Evolutionary conservation across 495 filamentous ascomycete genomes (phyloP), one percentile per base, ranked within the genome.

Genomic region (Trichocladium antarcticum): DNA sequence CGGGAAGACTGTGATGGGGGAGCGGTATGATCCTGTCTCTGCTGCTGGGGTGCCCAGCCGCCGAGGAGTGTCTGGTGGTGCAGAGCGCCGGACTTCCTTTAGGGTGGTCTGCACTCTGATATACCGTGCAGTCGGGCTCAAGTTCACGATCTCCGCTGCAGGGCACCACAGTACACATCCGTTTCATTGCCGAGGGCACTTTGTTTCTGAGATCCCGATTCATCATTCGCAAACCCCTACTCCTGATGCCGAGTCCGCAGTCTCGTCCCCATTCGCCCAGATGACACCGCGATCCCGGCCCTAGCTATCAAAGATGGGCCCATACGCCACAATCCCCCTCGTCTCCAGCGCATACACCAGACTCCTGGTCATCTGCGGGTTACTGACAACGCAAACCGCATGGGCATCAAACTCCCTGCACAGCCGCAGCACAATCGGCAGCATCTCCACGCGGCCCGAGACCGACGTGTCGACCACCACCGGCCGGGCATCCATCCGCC

Each of bases 251-350:
- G n/a, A n/a, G n/a, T n/a, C n/a, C n/a, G n/a, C n/a, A n/a, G n/a
- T n/a, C n/a, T n/a, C n/a, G n/a, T n/a, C n/a, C n/a, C n/a, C n/a
- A n/a, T n/a, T n/a, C n/a, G n/a, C n/a, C n/a, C n/a, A n/a, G n/a
- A n/a, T n/a, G n/a, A n/a, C n/a, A n/a, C n/a, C n/a, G n/a, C n/a
- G n/a, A n/a, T n/a, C 24, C 24, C 24, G 8, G 3, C 24, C 24
- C 54, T 45, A 89, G 40, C 82, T 86, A 67, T 89, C 85, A 62
- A 83, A 87, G 58, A 88, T 83, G 6, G 85, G 79, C 27, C 83
- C 85, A 70, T 78, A 88, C 12, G 83, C 83, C 31, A 81, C 76
- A 39, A 85, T 66, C 5, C 83, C 82, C 50, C 77, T 69, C 31
- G 68, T 71, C 63, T 88, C 83, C 49, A 87, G 62, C 35, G 71